Base-by-base conservation (phyloP, 179 eudicot genomes). In the Beta macrorhiza region DNA sequence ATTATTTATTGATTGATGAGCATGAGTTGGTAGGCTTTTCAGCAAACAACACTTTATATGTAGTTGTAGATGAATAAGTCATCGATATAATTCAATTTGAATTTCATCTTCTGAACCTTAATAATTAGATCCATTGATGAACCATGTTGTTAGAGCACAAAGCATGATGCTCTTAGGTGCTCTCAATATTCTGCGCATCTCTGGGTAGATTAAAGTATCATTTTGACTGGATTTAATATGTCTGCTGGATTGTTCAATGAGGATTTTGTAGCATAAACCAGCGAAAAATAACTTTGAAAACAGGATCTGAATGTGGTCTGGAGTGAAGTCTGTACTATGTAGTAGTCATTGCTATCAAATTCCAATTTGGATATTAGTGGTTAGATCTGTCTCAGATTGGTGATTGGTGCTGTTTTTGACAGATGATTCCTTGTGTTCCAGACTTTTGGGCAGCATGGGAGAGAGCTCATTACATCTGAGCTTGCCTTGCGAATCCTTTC, bases 371-470 rank as follows among this genome's bases (percentile, higher is more conserved):
- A 59, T 74, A 77, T 57, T 78, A 78, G 90, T 77, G 77, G 80
- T 81, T 83, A 83, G 89, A 84, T 73, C 85, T 87, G 86, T 92
- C 93, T 93, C 97, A 93, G 88, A 88, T 90, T 87, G 88, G 91
- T 92, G 86, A 91, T 92, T 90, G 90, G 91, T 92, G 94, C 90
- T 94, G 90, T 92, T 92, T 86, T 92, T 94, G 99, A 96, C 99
- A 96, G 99, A 96, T 90, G 90, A 90, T 94, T 96, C 87, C 97
- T 96, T 96, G 99, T 96, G 88, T 96, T 96, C 98, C 99, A 96
- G 99, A 96, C 92, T 96, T 96, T 96, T 87, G 99, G 99, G 76
- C 99, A 96, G 93, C 99, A 96, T 83, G 98, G 92, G 67, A 90
- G 99, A 86, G 99, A 96, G 90, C 92, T 96, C 82, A 94, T 96